Base-by-base conservation (phyloP, 352 stramenopile species). In the Pilasporangium apinafurcum region DNA sequence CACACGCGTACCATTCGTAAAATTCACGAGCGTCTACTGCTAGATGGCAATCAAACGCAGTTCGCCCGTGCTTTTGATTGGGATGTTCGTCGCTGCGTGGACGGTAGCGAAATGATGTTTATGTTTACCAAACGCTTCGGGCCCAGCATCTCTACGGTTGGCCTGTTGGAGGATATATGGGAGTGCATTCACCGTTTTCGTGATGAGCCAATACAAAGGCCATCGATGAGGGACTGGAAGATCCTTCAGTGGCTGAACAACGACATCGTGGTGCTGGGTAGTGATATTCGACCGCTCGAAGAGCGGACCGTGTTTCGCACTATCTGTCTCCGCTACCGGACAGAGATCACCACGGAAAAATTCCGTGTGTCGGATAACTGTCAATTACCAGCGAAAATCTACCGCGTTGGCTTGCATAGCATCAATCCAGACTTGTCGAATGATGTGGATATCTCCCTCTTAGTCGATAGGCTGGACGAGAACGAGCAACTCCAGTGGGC, bases 21-120 rank as follows among this genome's bases (percentile, higher is more conserved):
- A 6, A 59, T 80, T 7, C 64, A 76, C 36, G 56, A 40, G 27
- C 34, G 58, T 24, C 30, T 76, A 12, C 37, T 75, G 33, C 44
- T 75, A 31, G 42, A 34, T 17, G 56, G 32, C 18, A 58, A 41
- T 12, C 52, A 62, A 28, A 35, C 22, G 58, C 53, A 77, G 16
- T n/a, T n/a, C n/a, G n/a, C n/a, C n/a, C n/a, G n/a, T n/a, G 48
- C 77, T 17, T 74, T 77, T 27, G 65, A 62, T 2, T 73, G 62
- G 65, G 40, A 68, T 29, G 53, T 77, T 18, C 42, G 64, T n/a
- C 55, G 66, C 14, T 44, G 51, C 22, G 53, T 67, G 20, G 29
- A 59, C 0, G 62, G 48, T 8, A 53, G 50, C 28, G 62, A 65
- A 31, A 65, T 77, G 51, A 50, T 57, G 55, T 73, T 57, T 32